A percentile compares a stretch with the other conserved stretches of the same genome.
Conservation (phyloP, 2,329 filamentous ascomycete species). For the Diplodia scrobiculata region DNA sequence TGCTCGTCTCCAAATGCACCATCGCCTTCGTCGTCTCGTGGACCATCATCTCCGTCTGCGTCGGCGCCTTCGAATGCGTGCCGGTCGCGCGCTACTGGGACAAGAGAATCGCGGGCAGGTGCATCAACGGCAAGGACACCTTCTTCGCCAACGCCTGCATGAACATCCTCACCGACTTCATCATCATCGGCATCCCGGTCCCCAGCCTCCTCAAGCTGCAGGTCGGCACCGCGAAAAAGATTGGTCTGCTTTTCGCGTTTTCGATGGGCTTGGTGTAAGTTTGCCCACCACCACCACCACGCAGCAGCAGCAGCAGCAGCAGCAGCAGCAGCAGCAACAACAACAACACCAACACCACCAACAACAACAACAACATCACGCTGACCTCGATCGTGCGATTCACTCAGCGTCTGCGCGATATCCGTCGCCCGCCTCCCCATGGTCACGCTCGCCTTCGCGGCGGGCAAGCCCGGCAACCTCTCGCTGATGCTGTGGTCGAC, state of each 20-base stretch:
- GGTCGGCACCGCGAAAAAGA: background rate
- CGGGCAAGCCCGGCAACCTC: conserved; percentile 2
- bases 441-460: conserved; percentile 27
- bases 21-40: conserved; percentile 28
- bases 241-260: conserved; percentile 5
- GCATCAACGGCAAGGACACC: conserved; percentile 31
- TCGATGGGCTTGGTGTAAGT: conserved; percentile 18
- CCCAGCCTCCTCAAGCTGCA: conserved; percentile 31
- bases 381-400: background rate
- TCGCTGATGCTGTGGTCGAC: conserved; percentile 34
- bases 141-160: conserved; percentile 14
- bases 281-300: too few relatives aligned
- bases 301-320: too few relatives aligned
- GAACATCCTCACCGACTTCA: conserved; percentile 33
- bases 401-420: conserved; percentile 35
- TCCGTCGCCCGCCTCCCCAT: conserved; percentile 37
- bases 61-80: conserved; percentile 42
- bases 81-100: conserved; percentile 44
- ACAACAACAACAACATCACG: too few relatives aligned
- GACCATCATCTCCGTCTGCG: conserved; percentile 35
- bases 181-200: conserved; percentile 36
- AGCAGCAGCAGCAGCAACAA: too few relatives aligned
- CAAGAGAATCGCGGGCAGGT: conserved; percentile 35
- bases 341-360: too few relatives aligned
- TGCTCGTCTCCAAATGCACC: conserved; percentile 30